Evolutionary conservation across 352 stramenopile genomes (phyloP), one percentile per base, ranked within the genome.

Genomic region (Hyaloperonospora brassicae): DNA sequence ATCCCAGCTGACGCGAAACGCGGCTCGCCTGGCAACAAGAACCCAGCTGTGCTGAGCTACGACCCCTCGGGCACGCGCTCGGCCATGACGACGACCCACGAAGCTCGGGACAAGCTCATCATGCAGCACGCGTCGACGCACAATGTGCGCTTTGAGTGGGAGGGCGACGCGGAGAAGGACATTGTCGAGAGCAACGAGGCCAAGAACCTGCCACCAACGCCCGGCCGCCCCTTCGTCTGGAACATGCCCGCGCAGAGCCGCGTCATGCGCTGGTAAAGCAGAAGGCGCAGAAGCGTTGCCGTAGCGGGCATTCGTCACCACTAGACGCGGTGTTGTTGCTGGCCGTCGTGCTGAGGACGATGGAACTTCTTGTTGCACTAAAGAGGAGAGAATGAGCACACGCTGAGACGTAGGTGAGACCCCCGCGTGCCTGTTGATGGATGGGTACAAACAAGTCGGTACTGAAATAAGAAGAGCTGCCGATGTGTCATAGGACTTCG

Each of bases 51-150:
- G 61, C 59, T 93, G 40, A 57, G 64, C 27, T 95, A 93, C 59
- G 85, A 95, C 54, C 73, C 83, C 27, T 89, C 81, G 27, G 83
- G 83, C 55, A 95, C 85, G 38, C 81, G 85, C 48, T 93, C 85
- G 23, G 85, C 85, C 55, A 95, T 95, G 85, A 74, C 55, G 23
- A 89, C 84, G 25, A 92, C 85, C 8, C 76, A 88, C 61, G 83
- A 79, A 58, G 78, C 74, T 24, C 75, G 76, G 21, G 78, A 91
- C 61, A 69, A 81, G 55, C 61, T 91, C 51, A 86, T 91, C 52
- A 17, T 86, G 66, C 68, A 75, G 52, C 70, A 87, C 49, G 17
- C 53, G n/a, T 72, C 76, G 54, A 87, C 73, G 47, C 83, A 93
- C 73, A 85, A 86, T 50, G 75, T 91, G 54, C 81, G 76, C 64